phyloP scores from a whole-genome alignment of 2,329 filamentous ascomycete species.

The Pseudogymnoascus sp. region DNA sequence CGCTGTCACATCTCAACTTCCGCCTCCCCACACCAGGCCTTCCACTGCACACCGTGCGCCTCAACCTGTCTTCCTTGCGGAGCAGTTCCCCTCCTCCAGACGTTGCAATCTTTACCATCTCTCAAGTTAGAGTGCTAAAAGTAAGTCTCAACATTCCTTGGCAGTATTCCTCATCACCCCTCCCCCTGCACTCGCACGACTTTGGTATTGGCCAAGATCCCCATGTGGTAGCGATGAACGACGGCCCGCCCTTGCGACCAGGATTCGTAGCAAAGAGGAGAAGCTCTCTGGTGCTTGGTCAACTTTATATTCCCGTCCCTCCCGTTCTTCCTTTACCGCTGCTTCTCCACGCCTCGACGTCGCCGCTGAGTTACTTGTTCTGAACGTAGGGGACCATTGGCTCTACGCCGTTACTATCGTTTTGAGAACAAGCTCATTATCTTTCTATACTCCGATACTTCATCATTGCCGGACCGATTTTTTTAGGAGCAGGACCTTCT shows the following conservation, averaged over 20 bases:
- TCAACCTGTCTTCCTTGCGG: not conserved
- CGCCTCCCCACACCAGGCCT: not conserved
- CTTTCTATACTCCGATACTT: not conserved
- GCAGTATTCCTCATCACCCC: not conserved
- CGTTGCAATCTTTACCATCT: not conserved
- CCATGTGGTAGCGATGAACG: not conserved
- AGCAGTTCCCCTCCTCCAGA: not conserved
- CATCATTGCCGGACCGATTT: not conserved
- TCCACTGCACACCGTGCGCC: not conserved
- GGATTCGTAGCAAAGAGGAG: not conserved
- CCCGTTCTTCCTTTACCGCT: not conserved
- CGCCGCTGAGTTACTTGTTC: slow-evolving; percentile 2
- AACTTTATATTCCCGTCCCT: slow-evolving; percentile 5
- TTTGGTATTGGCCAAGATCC: not conserved
- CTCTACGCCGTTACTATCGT: slow-evolving; percentile 1
- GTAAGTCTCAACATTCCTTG: slow-evolving; percentile 1
- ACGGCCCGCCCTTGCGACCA: not conserved
- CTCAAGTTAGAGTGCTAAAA: not conserved
- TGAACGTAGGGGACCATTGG: not conserved
- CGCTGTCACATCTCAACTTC: slow-evolving; percentile 5
- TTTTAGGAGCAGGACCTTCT: slow-evolving; percentile 2
- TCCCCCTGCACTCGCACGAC: not conserved
- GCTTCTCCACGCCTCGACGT: slow-evolving; percentile 1
- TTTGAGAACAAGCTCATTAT: not conserved
- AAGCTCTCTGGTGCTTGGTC: not conserved